Conservation (phyloP, 306 rosid species). For the Amphicarpaea edgeworthii region DNA sequence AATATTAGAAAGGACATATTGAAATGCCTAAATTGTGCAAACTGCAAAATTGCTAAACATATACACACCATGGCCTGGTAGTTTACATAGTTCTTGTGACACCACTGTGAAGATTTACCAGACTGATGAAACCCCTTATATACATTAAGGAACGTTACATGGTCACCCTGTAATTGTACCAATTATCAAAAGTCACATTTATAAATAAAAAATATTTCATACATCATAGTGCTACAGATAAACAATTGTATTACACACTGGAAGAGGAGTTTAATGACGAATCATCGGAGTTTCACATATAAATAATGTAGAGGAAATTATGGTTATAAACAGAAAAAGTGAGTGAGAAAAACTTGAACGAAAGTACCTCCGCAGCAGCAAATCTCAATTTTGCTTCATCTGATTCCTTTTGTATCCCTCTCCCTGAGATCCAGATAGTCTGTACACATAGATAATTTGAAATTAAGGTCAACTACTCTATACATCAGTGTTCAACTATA, state of each 20-base stretch:
- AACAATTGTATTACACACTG: conserved; percentile 18
- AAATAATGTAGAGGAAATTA: conserved; percentile 27
- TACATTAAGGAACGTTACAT: conserved; percentile 87
- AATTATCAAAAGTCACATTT: conserved; percentile 37
- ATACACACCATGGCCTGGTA: conserved; percentile 92
- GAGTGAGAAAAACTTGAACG: conserved; percentile 23
- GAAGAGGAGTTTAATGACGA: conserved; percentile 32
- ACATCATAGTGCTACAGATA: not conserved
- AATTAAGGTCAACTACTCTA: conserved; percentile 44
- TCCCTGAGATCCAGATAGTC: conserved; percentile 88
- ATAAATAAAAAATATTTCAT: conserved; percentile 14
- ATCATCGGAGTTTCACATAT: conserved; percentile 23
- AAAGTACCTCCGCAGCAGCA: conserved; percentile 87
- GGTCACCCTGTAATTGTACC: conserved; percentile 77
- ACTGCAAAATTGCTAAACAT: conserved; percentile 30
- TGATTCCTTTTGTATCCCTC: conserved; percentile 87
- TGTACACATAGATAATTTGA: conserved; percentile 53
- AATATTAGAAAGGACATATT: conserved; percentile 32
- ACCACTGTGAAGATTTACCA: conserved; percentile 95
- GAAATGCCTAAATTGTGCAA: conserved; percentile 20
- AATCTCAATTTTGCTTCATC: conserved; percentile 96
- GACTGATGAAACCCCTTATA: conserved; percentile 93
- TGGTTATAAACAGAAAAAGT: conserved; percentile 1
- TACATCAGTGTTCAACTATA: conserved; percentile 21
- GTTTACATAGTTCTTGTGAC: conserved; percentile 86